phyloP scores from a whole-genome alignment of 495 filamentous ascomycete genomes.

The Penicillium lividum region DNA sequence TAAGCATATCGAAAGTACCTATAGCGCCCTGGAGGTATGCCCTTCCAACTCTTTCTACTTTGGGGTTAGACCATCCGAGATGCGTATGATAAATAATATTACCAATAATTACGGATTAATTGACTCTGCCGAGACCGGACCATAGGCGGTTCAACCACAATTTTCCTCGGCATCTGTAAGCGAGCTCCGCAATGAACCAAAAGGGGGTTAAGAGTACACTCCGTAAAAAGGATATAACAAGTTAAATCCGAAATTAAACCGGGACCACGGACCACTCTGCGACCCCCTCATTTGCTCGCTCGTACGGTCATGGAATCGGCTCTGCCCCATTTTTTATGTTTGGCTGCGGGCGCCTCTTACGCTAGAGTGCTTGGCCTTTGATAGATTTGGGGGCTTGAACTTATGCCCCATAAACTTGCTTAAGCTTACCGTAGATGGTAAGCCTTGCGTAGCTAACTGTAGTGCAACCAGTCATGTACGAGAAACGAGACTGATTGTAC shows the following conservation, averaged over 20 bases:
- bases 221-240: background rate
- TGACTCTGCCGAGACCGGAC: constrained; percentile 2
- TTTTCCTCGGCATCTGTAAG: constrained; percentile 17
- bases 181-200: constrained; percentile 22
- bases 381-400: background rate
- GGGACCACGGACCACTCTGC: constrained; percentile 25
- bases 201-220: background rate
- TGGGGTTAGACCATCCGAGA: background rate
- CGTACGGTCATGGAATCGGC: background rate
- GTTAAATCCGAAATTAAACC: constrained; percentile 3
- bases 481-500: background rate
- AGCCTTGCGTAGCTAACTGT: background rate
- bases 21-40: background rate
- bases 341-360: constrained; percentile 23
- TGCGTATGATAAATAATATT: constrained; percentile 1
- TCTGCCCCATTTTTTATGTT: constrained; percentile 25
- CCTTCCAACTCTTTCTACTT: background rate
- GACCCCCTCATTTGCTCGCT: background rate
- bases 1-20: background rate
- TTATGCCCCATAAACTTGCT: background rate
- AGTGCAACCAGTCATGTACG: background rate
- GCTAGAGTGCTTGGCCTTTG: constrained; percentile 34
- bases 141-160: constrained; percentile 1
- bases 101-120: background rate
- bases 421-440: background rate